A percentile compares a stretch with the other conserved stretches of the same genome.
These are phyloP conservation scores for Trichoderma harzianum DNA, from an alignment of 2,329 filamentous ascomycete genomes.

Conservation along the genomic window DNA sequence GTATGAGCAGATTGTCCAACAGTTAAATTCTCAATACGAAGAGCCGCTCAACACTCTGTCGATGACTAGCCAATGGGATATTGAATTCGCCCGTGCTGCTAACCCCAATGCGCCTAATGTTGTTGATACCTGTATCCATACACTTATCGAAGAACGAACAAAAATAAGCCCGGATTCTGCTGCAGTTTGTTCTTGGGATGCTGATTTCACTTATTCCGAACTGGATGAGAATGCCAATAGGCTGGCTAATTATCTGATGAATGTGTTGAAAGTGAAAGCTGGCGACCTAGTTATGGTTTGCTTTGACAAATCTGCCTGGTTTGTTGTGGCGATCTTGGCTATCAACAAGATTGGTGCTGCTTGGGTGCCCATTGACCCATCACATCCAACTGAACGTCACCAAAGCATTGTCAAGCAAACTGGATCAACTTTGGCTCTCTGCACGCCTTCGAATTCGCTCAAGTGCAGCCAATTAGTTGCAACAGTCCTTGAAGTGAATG, in stretches of 20 bases:
- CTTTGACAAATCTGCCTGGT: constrained; percentile 23
- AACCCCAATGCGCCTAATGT: background rate
- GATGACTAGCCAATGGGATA: background rate
- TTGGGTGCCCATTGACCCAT: constrained; percentile 8
- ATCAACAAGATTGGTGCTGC: constrained; percentile 28
- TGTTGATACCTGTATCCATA: constrained; percentile 12
- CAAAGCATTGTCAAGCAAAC: background rate
- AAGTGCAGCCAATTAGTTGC: background rate
- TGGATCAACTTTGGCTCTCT: background rate
- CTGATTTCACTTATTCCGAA: constrained; percentile 19
- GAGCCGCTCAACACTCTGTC: background rate
- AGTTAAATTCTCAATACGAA: background rate
- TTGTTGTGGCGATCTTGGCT: constrained; percentile 25
- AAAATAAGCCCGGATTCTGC: background rate
- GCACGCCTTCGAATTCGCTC: background rate
- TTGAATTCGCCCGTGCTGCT: background rate
- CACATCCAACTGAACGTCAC: background rate
- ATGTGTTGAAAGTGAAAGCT: constrained; percentile 21
- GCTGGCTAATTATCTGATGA: background rate
- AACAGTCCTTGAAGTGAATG: background rate
- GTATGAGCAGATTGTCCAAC: background rate
- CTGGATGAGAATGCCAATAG: constrained; percentile 16
- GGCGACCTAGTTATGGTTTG: constrained; percentile 20
- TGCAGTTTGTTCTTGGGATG: constrained; percentile 24
- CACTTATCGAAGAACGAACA: constrained; percentile 4